Evolutionary conservation across 805 yeast species (phyloP), one percentile per base, ranked within the genome.

Genomic region (Brettanomyces anomalus): DNA sequence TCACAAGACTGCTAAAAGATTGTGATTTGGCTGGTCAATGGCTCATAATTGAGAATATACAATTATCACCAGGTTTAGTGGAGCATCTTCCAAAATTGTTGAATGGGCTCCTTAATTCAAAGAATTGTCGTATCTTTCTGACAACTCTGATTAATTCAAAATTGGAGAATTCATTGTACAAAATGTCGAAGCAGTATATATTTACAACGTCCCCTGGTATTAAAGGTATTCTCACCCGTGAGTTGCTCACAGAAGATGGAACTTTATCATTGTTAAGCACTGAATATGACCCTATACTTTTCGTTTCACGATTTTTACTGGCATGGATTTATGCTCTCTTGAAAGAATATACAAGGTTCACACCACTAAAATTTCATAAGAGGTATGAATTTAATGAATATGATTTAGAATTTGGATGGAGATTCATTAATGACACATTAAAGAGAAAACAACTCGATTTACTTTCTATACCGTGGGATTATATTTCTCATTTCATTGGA

Each of bases 11-110:
- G n/a, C 61, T 86, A 7, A 53, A 57, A 1, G 59, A 56, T 8
- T 75, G 77, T 0, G 54, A 70, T 1, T 61, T 56, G n/a, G 54
- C 55, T 1, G 87, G 85, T 0, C 52, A 58, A 1, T 87, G 96
- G 96, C 58, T 90, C 0, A 52, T 89, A 24, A 59, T 90, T 26
- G 95, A 90, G 55, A 89, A 89, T 54, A 65, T 85, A 11, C 96
- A 90, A 46, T 72, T 83, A 70, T 76, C 93, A 0, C 64, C 72
- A 1, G 58, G 55, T 3, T 82, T 95, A 87, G 62, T 85, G 21
- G 74, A 70, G 13, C 54, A 65, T 8, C 58, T 85, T 16, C 79
- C 70, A 40, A 75, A 71, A 49, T 54, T 57, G n/a, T 56, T 78
- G 37, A 68, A 63, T 26, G 49, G 56, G 3, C 38, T 65, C 1